Base-by-base conservation (phyloP, 2,329 filamentous ascomycete species). In the Pestalotiopsis sp. region DNA sequence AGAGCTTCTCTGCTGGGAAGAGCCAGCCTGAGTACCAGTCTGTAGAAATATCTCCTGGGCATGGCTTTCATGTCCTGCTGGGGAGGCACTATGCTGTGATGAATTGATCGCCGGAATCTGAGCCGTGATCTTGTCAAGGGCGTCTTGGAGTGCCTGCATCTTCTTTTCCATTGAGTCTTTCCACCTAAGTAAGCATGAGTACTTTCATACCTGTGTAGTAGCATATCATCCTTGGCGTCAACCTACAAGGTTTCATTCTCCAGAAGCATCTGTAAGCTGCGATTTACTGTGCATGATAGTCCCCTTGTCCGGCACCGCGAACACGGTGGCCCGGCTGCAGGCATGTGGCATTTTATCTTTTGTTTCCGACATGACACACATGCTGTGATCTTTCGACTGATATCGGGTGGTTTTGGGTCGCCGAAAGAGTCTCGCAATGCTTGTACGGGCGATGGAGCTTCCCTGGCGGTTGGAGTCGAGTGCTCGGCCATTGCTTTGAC, bases 321-420 rank as follows among this genome's bases (percentile, higher is more conserved):
- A 11, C 57, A 59, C 5, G 57, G 57, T 14, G 57, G 57, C 14
- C 57, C 23, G 12, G 57, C 23, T 27, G 23, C 57, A 23, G 57
- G 20, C 3, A 59, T 59, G 25, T 59, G 57, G 17, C 57, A 59
- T 27, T 59, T 59, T 25, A 59, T 59, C 9, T 59, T 59, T 36
- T 59, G 57, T 12, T 59, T 59, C 4, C 57, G 20, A 36, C 57
- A 59, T 9, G 57, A 27, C 1, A 59, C 57, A 20, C 49, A 57
- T 39, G 45, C 64, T 17, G 64, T 66, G 31, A 66, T 66, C 56
- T 66, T 66, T 14, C 64, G 64, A 52, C 52, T 66, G 27, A 56
- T 66, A 20, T 66, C 64, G 6, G 64, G 64, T 17, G 64, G 64
- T 56, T 58, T 66, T 17, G 23, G 20, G 49, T 66, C 64, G 9